Percentiles rank a stretch among this genome's conserved stretches.
Conservation (phyloP, 352 stramenopile genomes). For the Globisporangium sylvaticum region DNA sequence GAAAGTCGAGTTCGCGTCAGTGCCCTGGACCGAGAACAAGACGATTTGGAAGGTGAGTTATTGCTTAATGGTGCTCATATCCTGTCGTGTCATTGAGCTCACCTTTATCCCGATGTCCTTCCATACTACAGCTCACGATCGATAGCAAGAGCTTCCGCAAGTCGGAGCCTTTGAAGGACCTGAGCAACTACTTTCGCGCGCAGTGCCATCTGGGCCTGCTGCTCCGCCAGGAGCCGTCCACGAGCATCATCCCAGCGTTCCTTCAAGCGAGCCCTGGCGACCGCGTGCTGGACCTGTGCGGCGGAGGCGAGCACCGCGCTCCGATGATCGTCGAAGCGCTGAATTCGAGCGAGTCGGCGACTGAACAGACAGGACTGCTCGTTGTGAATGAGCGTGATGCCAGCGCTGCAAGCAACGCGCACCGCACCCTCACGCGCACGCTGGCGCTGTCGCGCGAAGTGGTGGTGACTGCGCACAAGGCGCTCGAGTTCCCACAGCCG, state of each 20-base stretch:
- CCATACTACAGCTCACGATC: slow-evolving; percentile 32
- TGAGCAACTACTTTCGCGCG: slow-evolving; percentile 92
- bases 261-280: slow-evolving; percentile 87
- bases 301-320: slow-evolving; percentile 61
- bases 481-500: slow-evolving; percentile 60
- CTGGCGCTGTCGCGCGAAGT: slow-evolving; percentile 43
- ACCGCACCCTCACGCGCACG: slow-evolving; percentile 52
- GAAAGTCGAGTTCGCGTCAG: slow-evolving; percentile 45
- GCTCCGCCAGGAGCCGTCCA: slow-evolving; percentile 93
- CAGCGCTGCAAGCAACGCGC: slow-evolving; percentile 40
- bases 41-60: slow-evolving; percentile 63
- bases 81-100: neutral
- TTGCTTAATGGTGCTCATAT: neutral
- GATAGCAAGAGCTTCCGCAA: slow-evolving; percentile 85
- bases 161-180: slow-evolving; percentile 76
- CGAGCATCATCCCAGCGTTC: slow-evolving; percentile 94
- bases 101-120: neutral
- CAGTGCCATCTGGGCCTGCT: slow-evolving; percentile 88
- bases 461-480: slow-evolving; percentile 70
- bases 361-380: slow-evolving; percentile 23
- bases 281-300: slow-evolving; percentile 64
- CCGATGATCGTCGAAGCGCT: slow-evolving; percentile 46
- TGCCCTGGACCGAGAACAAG: slow-evolving; percentile 68
- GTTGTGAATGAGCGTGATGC: slow-evolving; percentile 76
- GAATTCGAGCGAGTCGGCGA: slow-evolving; percentile 7